phyloP scores from a whole-genome alignment of 108 stramenopile species.

The Nannochloropsis salina region DNA sequence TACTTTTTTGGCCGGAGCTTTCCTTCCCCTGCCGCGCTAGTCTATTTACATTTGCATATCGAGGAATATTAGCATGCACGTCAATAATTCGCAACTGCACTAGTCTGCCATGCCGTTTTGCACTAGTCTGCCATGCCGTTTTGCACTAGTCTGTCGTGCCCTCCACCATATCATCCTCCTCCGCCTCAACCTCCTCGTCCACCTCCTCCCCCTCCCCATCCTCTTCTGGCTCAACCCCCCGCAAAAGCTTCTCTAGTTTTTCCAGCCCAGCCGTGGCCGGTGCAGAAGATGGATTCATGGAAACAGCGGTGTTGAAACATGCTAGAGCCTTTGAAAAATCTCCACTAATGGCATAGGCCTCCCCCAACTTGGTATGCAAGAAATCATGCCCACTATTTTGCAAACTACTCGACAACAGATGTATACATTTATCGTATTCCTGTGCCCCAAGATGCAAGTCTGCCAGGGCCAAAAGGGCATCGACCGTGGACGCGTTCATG shows the following conservation, averaged over 20 bases:
- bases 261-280: not conserved
- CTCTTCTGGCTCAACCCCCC: not conserved
- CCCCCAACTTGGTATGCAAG: not conserved
- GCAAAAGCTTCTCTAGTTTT: not conserved
- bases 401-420: not conserved
- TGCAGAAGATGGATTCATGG: not conserved
- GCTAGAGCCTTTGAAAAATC: constrained; percentile 10
- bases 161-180: not conserved
- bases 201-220: not conserved
- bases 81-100: too few relatives aligned
- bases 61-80: too few relatives aligned
- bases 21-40: too few relatives aligned
- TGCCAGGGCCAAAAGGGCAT: not conserved
- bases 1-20: too few relatives aligned
- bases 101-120: too few relatives aligned
- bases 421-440: not conserved
- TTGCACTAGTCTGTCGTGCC: too few relatives aligned
- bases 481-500: not conserved
- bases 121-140: too few relatives aligned
- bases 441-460: not conserved
- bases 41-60: too few relatives aligned
- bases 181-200: not conserved
- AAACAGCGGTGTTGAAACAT: not conserved
- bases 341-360: not conserved
- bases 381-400: constrained; percentile 3